Conservation (phyloP, 148 eudicot genomes). For the Rhododendron simsii region DNA sequence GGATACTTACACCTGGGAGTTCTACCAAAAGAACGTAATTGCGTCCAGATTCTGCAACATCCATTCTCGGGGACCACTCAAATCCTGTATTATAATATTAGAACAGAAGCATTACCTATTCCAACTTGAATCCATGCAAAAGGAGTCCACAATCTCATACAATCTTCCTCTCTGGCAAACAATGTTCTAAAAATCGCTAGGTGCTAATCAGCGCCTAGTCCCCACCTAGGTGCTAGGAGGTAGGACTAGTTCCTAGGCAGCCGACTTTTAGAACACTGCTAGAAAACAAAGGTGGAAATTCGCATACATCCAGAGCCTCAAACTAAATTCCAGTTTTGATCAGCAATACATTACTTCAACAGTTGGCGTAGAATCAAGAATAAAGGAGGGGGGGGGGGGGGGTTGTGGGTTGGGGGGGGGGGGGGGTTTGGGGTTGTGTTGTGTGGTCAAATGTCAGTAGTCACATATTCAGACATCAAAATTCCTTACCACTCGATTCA, state of each 20-base stretch:
- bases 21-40: conserved; percentile 50
- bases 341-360: neutral
- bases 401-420: too few relatives aligned
- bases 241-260: too few relatives aligned
- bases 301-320: neutral
- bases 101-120: neutral
- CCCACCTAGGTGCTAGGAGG: neutral
- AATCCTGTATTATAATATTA: conserved; percentile 25
- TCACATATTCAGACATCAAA: neutral
- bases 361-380: neutral
- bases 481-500: conserved; percentile 30
- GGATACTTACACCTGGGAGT: conserved; percentile 66
- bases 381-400: neutral
- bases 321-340: neutral
- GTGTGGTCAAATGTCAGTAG: neutral
- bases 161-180: neutral
- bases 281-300: neutral
- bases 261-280: too few relatives aligned
- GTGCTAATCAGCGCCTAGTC: neutral
- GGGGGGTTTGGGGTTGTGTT: too few relatives aligned
- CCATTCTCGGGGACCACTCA: conserved; percentile 65
- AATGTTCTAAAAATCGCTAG: neutral
- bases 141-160: neutral
- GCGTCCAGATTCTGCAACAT: conserved; percentile 57
- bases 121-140: neutral